Evolutionary conservation across 129 eudicot genomes (phyloP), one percentile per base, ranked within the genome.

Genomic region (Ambrosia trifida): DNA sequence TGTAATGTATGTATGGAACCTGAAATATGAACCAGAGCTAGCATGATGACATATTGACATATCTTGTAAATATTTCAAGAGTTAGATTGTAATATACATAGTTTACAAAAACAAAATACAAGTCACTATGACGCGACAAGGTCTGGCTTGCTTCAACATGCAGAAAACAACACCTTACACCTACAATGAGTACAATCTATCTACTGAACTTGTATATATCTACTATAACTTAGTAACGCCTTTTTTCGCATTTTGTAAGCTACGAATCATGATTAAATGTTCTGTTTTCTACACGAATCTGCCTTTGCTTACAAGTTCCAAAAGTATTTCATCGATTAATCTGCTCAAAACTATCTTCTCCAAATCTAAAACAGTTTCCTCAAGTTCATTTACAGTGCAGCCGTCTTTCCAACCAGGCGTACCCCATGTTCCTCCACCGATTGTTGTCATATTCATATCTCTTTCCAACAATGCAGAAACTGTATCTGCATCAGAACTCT

Each of bases 331-430:
- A 72, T 86, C 88, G 7, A 88, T 75, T 67, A 88, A 71, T 67
- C 70, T 87, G 79, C 78, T 78, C 33, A 84, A 71, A 36, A 91
- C 62, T 9, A 79, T 70, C 83, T 82, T 80, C 74, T 88, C 95
- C 76, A 91, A 65, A 66, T 84, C 84, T 35, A 62, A 47, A 40
- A 82, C 85, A 62, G 80, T 69, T 71, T 76, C 81, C 11, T 88
- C 83, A 76, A 88, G 76, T 76, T 88, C 95, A 53, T 78, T 81
- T 43, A 65, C 2, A 31, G 85, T 79, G 74, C 71, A 85, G 14
- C 84, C 84, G 44, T 56, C 72, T 58, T 63, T 82, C 97, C 97
- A 91, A 43, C 95, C 92, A 16, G 68, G 18, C 35, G 70, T 24
- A 40, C 76, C 83, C 92, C 90, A 91, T 30, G 72, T 60, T 13